A percentile compares a stretch with the other conserved stretches of the same genome.
Conservation (phyloP, 305 asterid species). For the Striga hermonthica region DNA sequence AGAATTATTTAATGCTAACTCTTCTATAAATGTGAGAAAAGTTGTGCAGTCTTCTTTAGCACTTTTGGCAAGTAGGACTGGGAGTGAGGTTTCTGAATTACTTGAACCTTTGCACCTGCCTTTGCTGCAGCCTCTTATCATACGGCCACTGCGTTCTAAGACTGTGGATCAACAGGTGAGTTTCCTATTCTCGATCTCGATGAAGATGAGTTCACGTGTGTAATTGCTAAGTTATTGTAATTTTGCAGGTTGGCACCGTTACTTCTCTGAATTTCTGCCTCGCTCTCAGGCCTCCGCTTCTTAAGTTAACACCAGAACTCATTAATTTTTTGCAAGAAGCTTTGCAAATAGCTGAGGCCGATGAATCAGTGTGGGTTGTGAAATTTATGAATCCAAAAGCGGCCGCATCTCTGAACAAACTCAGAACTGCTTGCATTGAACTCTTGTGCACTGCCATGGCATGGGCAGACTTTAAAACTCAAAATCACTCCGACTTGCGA, state of each 20-base stretch:
- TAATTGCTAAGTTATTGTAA: constrained; percentile 30
- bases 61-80: constrained; percentile 97
- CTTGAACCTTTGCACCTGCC: constrained; percentile 94
- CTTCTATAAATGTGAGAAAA: constrained; percentile 82
- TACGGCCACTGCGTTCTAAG: constrained; percentile 88
- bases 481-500: constrained; percentile 87
- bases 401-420: constrained; percentile 84
- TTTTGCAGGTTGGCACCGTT: constrained; percentile 86
- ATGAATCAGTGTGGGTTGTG: constrained; percentile 87
- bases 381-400: constrained; percentile 92
- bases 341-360: constrained; percentile 95
- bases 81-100: constrained; percentile 99
- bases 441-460: constrained; percentile 99
- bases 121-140: constrained; percentile 88
- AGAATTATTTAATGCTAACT: constrained; percentile 84
- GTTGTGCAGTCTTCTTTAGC: constrained; percentile 98
- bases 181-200: constrained; percentile 22
- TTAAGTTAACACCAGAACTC: constrained; percentile 89
- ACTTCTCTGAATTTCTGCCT: constrained; percentile 98
- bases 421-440: constrained; percentile 96
- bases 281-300: constrained; percentile 98
- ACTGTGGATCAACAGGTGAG: constrained; percentile 97
- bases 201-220: constrained; percentile 27
- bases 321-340: constrained; percentile 96
- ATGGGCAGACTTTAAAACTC: constrained; percentile 98